phyloP scores from a whole-genome alignment of 1,139 yeast genomes.

The Petasospora rhodanensis region DNA sequence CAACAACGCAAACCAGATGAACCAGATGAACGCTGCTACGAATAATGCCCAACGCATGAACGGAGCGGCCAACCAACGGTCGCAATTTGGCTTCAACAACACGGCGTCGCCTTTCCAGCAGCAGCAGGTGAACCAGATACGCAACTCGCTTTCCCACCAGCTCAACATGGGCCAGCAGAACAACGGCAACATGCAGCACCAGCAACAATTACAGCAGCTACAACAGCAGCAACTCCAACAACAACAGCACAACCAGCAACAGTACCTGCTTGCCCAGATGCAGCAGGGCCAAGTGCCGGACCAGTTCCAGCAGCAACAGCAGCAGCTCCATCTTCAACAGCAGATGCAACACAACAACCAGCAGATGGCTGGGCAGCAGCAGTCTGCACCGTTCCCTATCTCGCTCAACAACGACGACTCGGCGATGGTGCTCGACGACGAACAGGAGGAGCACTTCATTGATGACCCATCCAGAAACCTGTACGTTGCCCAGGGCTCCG shows the following conservation, averaged over 20 bases:
- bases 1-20: slow-evolving; percentile 22
- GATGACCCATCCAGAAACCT: slow-evolving; percentile 94
- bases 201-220: slow-evolving; percentile 11
- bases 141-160: slow-evolving; percentile 12
- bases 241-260: slow-evolving; percentile 18
- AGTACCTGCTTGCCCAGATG: slow-evolving; percentile 12
- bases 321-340: slow-evolving; percentile 12
- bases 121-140: slow-evolving; percentile 11
- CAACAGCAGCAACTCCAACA: slow-evolving; percentile 14
- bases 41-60: slow-evolving; percentile 8
- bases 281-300: slow-evolving; percentile 11
- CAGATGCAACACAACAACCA: slow-evolving; percentile 11
- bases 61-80: slow-evolving; percentile 9
- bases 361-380: slow-evolving; percentile 15
- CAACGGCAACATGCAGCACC: slow-evolving; percentile 7
- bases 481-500: slow-evolving; percentile 89
- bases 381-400: slow-evolving; percentile 23
- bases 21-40: slow-evolving; percentile 16
- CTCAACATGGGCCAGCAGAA: no score
- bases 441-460: slow-evolving; percentile 54
- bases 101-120: slow-evolving; percentile 10
- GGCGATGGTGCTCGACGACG: slow-evolving; percentile 28
- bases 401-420: slow-evolving; percentile 30
- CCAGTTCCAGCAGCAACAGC: slow-evolving; percentile 8
- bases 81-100: slow-evolving; percentile 13